Base-by-base conservation (phyloP, 1,284 basidiomycete genomes). In the Kalmanozyma brasiliensis region DNA sequence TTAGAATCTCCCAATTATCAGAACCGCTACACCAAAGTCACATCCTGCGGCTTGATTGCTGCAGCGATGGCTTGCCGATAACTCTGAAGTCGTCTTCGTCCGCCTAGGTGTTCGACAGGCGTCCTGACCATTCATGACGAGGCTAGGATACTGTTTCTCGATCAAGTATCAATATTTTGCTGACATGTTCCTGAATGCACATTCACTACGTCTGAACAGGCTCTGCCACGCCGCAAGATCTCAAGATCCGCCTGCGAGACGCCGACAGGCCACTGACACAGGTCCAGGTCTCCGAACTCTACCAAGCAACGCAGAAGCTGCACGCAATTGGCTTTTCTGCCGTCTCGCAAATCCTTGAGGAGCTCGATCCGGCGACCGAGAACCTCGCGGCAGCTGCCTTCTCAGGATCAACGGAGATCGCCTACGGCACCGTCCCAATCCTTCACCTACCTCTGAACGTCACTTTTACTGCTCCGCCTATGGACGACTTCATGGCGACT, bases 21-120 rank as follows among this genome's bases (percentile, higher is more conserved):
- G 67, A 70, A 70, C 67, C 67, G 67, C 67, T 70, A 70, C 56
- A 60, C 67, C 43, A 58, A 68, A 69, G 59, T 49, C 40, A 53
- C 56, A 51, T 56, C 38, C 52, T 41, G n/a, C 36, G 52, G 56
- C 60, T 69, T 63, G 66, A 69, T 26, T 61, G 67, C 57, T 53
- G 57, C 20, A 42, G 44, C 29, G 36, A 49, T 52, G 57, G 52
- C 56, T 64, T 64, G 67, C 62, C 61, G 67, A 70, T 53, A 64
- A 57, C 32, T 48, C 67, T 70, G 66, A 69, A 63, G 66, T 57
- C 60, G 55, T 63, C 38, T 11, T 40, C 60, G 43, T 53, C 29
- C 49, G 42, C 23, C 26, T 40, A 14, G 8, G 8, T 45, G 49
- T 47, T 11, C 36, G 55, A 24, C 23, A 34, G 56, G 59, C 59